Conservation (phyloP, 495 filamentous ascomycete genomes). For the Hyaloscypha variabilis region DNA sequence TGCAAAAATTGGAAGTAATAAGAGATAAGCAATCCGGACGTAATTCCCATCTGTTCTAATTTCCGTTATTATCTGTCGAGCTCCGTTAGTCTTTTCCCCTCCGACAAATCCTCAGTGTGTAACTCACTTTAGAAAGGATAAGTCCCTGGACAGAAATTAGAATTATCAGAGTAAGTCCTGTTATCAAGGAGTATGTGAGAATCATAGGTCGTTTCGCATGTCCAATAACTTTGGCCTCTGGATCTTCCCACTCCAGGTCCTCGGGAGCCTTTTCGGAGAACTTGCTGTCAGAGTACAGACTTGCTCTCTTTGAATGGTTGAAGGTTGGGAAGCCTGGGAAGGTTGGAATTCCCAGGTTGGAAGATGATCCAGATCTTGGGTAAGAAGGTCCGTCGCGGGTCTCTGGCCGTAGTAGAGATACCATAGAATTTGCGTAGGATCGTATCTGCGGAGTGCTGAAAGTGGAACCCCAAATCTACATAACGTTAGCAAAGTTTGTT, state of each 20-base stretch:
- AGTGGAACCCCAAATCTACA: conserved; percentile 17
- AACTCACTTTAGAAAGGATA: conserved; percentile 25
- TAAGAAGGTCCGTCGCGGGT: too few species aligned
- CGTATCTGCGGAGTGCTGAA: neutral
- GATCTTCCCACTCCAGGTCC: conserved; percentile 23
- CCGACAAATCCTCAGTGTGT: neutral
- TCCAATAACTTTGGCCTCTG: conserved; percentile 35
- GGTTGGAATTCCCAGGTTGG: neutral
- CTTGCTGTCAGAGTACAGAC: neutral
- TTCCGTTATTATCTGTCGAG: neutral
- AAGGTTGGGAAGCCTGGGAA: conserved; percentile 6
- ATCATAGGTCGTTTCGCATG: conserved; percentile 34
- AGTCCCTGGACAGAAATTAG: conserved; percentile 3
- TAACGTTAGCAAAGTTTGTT: neutral
- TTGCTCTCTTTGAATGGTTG: neutral
- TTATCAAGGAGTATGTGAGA: conserved; percentile 30
- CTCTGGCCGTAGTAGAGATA: too few species aligned
- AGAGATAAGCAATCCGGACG: neutral
- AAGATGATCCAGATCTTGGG: too few species aligned
- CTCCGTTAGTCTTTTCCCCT: neutral
- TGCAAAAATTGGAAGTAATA: neutral
- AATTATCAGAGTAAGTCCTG: conserved; percentile 17
- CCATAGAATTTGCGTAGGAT: too few species aligned
- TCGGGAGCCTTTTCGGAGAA: neutral
- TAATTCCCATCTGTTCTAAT: neutral